These are phyloP conservation scores for Paecilomyces variotii DNA, from an alignment of 2,329 filamentous ascomycete species.

Conservation along the genomic window DNA sequence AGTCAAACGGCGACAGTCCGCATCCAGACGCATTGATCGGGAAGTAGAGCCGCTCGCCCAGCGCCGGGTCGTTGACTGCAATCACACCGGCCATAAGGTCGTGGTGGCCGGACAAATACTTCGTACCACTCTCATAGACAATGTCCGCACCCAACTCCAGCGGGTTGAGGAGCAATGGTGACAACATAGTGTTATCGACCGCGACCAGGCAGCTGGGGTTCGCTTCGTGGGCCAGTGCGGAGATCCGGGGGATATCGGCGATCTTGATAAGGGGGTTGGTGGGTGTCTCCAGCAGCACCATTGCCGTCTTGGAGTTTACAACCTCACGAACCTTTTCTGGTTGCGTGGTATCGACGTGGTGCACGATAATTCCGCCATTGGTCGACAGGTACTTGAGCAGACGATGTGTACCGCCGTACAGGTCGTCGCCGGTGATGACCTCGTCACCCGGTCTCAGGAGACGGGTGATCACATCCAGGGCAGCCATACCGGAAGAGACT, in stretches of 20 bases:
- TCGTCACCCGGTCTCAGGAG: conserved; percentile 88
- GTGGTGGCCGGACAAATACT: conserved; percentile 95
- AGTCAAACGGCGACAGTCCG: conserved; percentile 89
- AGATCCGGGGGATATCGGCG: conserved; percentile 78
- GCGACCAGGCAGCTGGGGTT: conserved; percentile 76
- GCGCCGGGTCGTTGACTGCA: conserved; percentile 70
- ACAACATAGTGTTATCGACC: conserved; percentile 99
- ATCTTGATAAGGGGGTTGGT: conserved; percentile 99
- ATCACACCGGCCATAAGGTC: conserved; percentile 98
- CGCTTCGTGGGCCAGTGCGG: conserved; percentile 64
- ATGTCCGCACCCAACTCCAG: conserved; percentile 92
- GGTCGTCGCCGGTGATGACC: conserved; percentile 91
- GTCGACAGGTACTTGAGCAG: conserved; percentile 85
- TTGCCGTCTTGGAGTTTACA: conserved; percentile 73
- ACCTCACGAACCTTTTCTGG: conserved; percentile 61
- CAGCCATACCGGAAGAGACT: conserved; percentile 95
- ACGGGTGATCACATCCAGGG: conserved; percentile 89
- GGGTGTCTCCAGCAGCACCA: conserved; percentile 93
- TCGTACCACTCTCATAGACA: conserved; percentile 95
- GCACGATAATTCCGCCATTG: conserved; percentile 84
- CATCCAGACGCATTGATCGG: conserved; percentile 96
- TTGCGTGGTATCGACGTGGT: conserved; percentile 90
- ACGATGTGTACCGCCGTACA: conserved; percentile 92
- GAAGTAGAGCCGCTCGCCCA: conserved; percentile 90
- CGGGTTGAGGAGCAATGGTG: conserved; percentile 86